A percentile compares a stretch with the other conserved stretches of the same genome.
Evolutionary conservation across 2,329 filamentous ascomycete species (phyloP).

Genomic region (Sporothrix luriei): DNA sequence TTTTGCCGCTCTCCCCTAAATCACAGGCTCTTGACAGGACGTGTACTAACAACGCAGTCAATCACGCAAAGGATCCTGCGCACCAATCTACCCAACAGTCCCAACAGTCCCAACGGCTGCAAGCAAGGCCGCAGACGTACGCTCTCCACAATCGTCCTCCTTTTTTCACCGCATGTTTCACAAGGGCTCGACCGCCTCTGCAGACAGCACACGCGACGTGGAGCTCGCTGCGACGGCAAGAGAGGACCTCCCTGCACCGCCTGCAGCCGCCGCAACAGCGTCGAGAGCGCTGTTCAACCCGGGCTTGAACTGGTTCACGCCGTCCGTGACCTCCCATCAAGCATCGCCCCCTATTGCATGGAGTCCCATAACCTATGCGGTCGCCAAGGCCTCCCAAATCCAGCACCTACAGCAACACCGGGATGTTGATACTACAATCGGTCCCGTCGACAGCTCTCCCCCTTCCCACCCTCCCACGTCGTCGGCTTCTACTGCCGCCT

Average conservation of each 20-base stretch:
- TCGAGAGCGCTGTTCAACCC: slow-evolving; percentile 27
- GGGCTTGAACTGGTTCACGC: slow-evolving; percentile 32
- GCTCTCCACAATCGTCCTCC: neutral
- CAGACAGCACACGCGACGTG: neutral
- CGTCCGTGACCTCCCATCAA: neutral
- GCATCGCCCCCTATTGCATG: neutral
- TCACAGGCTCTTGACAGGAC: neutral
- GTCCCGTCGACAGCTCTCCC: neutral
- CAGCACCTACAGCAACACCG: neutral
- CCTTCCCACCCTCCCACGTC: slow-evolving; percentile 5
- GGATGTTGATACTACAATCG: too few species aligned
- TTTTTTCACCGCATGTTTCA: slow-evolving; percentile 5
- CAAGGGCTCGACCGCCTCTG: neutral
- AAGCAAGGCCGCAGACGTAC: neutral
- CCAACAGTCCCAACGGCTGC: neutral
- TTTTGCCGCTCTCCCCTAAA: neutral
- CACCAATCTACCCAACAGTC: neutral
- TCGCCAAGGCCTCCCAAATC: neutral
- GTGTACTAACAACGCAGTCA: neutral
- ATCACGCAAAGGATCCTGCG: slow-evolving; percentile 31
- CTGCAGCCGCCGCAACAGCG: neutral
- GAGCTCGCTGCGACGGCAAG: neutral
- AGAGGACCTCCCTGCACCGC: too few species aligned
- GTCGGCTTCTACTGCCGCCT: neutral
- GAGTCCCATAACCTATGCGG: neutral